Evolutionary conservation across 1,139 yeast genomes (phyloP).

Genomic region (Eremothecium gossypii): DNA sequence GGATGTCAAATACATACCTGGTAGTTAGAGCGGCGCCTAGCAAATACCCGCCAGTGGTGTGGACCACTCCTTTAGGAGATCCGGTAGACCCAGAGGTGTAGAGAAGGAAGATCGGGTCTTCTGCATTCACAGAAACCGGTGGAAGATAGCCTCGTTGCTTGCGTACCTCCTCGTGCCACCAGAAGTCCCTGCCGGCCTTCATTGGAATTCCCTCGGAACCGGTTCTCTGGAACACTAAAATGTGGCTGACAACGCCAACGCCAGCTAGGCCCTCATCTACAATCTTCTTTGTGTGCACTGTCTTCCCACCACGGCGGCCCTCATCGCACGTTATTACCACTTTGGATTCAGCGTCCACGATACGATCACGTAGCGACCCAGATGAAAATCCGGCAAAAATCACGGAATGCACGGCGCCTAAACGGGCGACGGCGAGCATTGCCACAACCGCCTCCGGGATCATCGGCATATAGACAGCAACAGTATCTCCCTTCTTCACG

Average conservation of each 20-base stretch:
- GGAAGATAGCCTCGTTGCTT: slow-evolving; percentile 81
- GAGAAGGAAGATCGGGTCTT: slow-evolving; percentile 22
- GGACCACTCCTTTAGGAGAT: slow-evolving; percentile 96
- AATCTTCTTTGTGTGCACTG: slow-evolving; percentile 81
- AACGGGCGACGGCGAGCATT: slow-evolving; percentile 86
- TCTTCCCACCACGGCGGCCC: slow-evolving; percentile 93
- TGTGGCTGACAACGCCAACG: slow-evolving; percentile 74
- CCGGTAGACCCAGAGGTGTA: slow-evolving; percentile 79
- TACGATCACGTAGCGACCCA: slow-evolving; percentile 87
- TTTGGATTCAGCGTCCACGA: slow-evolving; percentile 77
- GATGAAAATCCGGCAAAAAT: slow-evolving; percentile 96
- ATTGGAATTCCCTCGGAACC: slow-evolving; percentile 48
- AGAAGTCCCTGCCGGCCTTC: slow-evolving; percentile 77
- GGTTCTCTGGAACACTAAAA: slow-evolving; percentile 81
- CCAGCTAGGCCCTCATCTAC: slow-evolving; percentile 84
- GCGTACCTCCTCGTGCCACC: slow-evolving; percentile 84
- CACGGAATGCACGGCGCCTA: slow-evolving; percentile 95
- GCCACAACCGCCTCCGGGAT: slow-evolving; percentile 92
- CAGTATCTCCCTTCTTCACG: slow-evolving; percentile 86
- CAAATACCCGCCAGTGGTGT: slow-evolving; percentile 87
- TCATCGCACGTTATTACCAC: slow-evolving; percentile 93
- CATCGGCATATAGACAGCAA: slow-evolving; percentile 96
- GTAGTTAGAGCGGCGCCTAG: slow-evolving; percentile 94
- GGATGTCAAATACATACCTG: slow-evolving; percentile 86
- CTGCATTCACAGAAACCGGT: slow-evolving; percentile 67